Percentiles rank a stretch among this genome's conserved stretches.
Evolutionary conservation across 805 yeast species (phyloP).

Genomic region (Spathaspora passalidarum): DNA sequence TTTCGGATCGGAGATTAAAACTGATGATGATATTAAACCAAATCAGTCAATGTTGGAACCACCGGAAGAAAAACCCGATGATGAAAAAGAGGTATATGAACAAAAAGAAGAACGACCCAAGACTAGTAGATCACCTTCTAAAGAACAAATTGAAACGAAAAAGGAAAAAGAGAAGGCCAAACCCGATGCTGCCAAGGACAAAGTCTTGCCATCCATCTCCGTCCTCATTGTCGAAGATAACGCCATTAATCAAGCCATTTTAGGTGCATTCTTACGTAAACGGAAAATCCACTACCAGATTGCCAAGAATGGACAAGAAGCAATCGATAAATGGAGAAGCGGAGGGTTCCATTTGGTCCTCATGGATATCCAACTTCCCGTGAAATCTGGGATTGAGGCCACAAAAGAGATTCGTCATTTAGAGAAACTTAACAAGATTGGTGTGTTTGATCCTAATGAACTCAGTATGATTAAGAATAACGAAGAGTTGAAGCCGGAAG

Average conservation of each 20-base stretch:
- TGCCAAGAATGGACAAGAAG: conserved; percentile 93
- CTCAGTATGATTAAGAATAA: conserved; percentile 12
- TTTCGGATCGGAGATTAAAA: neutral
- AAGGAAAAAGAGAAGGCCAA: neutral
- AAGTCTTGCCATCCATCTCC: conserved; percentile 82
- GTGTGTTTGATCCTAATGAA: conserved; percentile 52
- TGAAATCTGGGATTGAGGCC: conserved; percentile 93
- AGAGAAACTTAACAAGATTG: conserved; percentile 78
- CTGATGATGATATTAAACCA: neutral
- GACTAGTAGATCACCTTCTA: conserved; percentile 2
- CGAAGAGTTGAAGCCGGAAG: conserved; percentile 39
- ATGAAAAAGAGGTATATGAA: neutral
- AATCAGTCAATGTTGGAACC: neutral
- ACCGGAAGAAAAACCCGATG: neutral
- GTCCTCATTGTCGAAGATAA: conserved; percentile 96
- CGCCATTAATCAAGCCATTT: conserved; percentile 86
- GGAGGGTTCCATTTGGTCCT: conserved; percentile 94
- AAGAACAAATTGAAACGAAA: neutral
- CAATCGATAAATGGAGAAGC: conserved; percentile 87
- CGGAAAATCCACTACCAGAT: conserved; percentile 81
- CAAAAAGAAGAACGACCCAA: neutral
- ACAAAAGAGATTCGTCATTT: conserved; percentile 85
- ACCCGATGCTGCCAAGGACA: conserved; percentile 26
- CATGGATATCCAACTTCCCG: conserved; percentile 97
- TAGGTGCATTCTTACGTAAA: conserved; percentile 82